Conservation (phyloP, 495 filamentous ascomycete genomes). For the Neurospora africana region DNA sequence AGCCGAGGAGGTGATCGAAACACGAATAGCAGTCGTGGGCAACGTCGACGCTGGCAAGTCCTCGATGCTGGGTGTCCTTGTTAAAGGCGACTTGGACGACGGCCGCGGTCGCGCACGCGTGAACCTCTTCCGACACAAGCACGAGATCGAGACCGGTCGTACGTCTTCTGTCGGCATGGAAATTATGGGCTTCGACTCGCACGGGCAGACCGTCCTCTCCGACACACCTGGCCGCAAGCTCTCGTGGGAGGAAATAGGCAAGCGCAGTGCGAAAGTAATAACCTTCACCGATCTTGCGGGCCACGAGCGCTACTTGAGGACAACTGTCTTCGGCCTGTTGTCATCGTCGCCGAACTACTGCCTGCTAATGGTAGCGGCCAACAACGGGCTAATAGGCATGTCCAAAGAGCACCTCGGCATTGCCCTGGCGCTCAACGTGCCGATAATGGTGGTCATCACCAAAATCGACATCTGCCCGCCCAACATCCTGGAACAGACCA, state of each 20-base stretch:
- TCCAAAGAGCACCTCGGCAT: conserved; percentile 96
- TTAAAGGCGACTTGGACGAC: conserved; percentile 92
- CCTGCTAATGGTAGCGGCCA: conserved; percentile 95
- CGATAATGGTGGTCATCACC: conserved; percentile 95
- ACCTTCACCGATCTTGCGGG: conserved; percentile 93
- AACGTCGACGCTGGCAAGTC: conserved; percentile 98
- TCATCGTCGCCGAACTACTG: conserved; percentile 97
- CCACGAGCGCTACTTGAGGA: conserved; percentile 90
- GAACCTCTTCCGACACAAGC: conserved; percentile 95
- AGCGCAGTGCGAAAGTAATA: conserved; percentile 90
- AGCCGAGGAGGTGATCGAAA: conserved; percentile 84
- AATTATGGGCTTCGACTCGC: conserved; percentile 94
- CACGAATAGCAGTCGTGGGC: conserved; percentile 92
- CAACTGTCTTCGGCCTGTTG: conserved; percentile 90
- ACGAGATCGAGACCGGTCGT: conserved; percentile 89
- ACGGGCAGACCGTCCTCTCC: conserved; percentile 72
- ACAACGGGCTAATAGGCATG: conserved; percentile 96
- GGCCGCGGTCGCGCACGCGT: conserved; percentile 88
- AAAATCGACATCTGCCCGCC: conserved; percentile 99
- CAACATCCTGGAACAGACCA: conserved; percentile 86
- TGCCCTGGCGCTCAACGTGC: conserved; percentile 87
- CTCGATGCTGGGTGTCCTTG: conserved; percentile 91
- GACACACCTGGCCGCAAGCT: conserved; percentile 65
- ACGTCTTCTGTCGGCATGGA: conserved; percentile 97
- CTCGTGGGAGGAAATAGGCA: conserved; percentile 97